A percentile compares a stretch with the other conserved stretches of the same genome.
phyloP scores from a whole-genome alignment of 495 filamentous ascomycete genomes.

The Hypomontagnella monticulosa region DNA sequence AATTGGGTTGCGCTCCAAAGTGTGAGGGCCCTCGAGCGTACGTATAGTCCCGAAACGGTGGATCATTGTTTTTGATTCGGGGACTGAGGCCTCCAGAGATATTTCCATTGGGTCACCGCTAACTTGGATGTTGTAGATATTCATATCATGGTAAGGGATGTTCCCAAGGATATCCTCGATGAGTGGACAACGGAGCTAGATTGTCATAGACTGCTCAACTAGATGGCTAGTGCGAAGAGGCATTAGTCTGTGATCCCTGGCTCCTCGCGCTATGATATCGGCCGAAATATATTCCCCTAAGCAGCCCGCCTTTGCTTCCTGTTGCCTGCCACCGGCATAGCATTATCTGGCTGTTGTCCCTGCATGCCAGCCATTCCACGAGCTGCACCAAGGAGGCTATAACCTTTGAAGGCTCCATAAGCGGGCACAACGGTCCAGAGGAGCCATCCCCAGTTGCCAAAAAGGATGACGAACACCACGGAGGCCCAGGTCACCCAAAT shows the following conservation, averaged over 20 bases:
- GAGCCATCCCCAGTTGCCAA: conserved; percentile 83
- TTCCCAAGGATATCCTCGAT: conserved; percentile 65
- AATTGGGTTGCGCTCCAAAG: conserved; percentile 92
- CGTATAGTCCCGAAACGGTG: conserved; percentile 8
- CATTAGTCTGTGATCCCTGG: not conserved
- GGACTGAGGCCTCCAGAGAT: not conserved
- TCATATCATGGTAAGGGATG: conserved; percentile 69
- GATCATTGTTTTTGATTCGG: not conserved
- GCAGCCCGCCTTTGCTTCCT: conserved; percentile 60
- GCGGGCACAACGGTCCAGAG: conserved; percentile 74
- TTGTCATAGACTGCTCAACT: conserved; percentile 43
- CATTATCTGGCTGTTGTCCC: conserved; percentile 47
- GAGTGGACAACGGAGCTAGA: conserved; percentile 66
- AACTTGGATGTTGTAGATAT: conserved; percentile 45
- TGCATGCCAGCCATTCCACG: conserved; percentile 69
- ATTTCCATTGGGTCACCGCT: conserved; percentile 10
- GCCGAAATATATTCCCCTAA: conserved; percentile 17
- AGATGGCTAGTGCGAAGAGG: not conserved
- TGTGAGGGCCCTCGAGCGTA: conserved; percentile 78
- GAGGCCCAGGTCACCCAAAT: conserved; percentile 89
- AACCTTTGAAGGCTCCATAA: conserved; percentile 76
- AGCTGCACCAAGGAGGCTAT: conserved; percentile 70
- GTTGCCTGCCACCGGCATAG: conserved; percentile 53
- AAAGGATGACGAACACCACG: conserved; percentile 68
- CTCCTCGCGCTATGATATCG: not conserved